Conservation (phyloP, 2,329 filamentous ascomycete genomes). For the Phoma sp. region DNA sequence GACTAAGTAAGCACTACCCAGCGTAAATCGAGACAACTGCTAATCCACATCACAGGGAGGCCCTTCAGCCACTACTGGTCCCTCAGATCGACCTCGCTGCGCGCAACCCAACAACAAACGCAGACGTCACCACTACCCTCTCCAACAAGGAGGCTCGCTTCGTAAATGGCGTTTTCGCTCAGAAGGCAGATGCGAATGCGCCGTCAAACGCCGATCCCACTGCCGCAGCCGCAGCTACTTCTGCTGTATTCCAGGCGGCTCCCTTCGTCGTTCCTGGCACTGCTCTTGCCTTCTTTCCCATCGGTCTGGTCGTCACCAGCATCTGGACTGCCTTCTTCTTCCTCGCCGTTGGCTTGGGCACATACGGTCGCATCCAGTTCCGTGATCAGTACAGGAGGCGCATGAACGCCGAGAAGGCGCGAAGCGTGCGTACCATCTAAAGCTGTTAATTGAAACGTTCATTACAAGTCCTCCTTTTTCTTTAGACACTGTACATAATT, state of each 20-base stretch:
- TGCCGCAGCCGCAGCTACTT: slow-evolving; percentile 46
- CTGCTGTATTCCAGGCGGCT: slow-evolving; percentile 49
- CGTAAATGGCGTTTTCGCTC: slow-evolving; percentile 73
- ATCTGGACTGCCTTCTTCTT: slow-evolving; percentile 67
- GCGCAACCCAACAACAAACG: slow-evolving; percentile 56
- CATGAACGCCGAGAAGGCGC: slow-evolving; percentile 51
- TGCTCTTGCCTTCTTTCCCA: slow-evolving; percentile 72
- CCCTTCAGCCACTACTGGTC: slow-evolving; percentile 69
- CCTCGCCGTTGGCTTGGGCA: slow-evolving; percentile 66
- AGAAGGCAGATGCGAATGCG: slow-evolving; percentile 55
- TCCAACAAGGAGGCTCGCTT: slow-evolving; percentile 76
- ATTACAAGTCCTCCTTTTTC: slow-evolving; percentile 9
- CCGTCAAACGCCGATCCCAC: slow-evolving; percentile 58
- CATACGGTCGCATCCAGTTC: slow-evolving; percentile 71
- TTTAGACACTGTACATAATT: slow-evolving; percentile 31
- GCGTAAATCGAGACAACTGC: not conserved
- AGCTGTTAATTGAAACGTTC: not conserved
- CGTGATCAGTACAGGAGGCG: slow-evolving; percentile 68
- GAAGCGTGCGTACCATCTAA: slow-evolving; percentile 47
- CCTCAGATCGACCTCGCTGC: slow-evolving; percentile 72
- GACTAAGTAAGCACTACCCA: slow-evolving; percentile 64
- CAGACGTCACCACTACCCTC: slow-evolving; percentile 67
- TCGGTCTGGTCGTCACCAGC: slow-evolving; percentile 71
- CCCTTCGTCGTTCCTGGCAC: slow-evolving; percentile 75
- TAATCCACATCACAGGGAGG: slow-evolving; percentile 53